Conservation (phyloP, 257 asterid species). For the Solanum clarkiae region DNA sequence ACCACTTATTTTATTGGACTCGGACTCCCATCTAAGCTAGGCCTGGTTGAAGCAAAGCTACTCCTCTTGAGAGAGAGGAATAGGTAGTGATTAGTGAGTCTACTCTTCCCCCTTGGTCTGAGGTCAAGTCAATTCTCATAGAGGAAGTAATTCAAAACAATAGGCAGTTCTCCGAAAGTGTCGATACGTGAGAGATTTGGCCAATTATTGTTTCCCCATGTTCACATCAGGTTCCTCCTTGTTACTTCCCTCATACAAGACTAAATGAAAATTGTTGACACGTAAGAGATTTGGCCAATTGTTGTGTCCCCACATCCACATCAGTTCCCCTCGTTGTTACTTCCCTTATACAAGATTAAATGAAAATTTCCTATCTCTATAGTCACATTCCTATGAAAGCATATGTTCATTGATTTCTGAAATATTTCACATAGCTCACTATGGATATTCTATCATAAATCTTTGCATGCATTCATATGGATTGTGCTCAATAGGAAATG, state of each 20-base stretch:
- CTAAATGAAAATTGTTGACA: background rate
- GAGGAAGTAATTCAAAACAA: background rate
- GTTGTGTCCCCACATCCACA: background rate
- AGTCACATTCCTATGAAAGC: background rate
- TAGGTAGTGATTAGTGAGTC: background rate
- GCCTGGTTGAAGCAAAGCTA: background rate
- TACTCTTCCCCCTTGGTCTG: background rate
- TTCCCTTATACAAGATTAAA: background rate
- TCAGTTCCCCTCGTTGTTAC: background rate
- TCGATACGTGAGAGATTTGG: background rate
- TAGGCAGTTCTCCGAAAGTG: background rate
- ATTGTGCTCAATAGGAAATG: background rate
- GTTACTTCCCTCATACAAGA: background rate
- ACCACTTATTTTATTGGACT: background rate
- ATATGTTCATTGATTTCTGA: background rate
- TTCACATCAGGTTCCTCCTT: background rate
- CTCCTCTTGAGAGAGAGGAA: background rate
- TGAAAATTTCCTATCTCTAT: background rate
- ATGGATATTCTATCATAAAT: background rate
- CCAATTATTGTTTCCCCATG: background rate
- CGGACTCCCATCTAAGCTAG: background rate
- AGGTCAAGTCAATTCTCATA: background rate
- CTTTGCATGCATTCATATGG: background rate
- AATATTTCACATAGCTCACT: background rate
- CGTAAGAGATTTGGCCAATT: background rate